A percentile compares a stretch with the other conserved stretches of the same genome.
Evolutionary conservation across 1,139 yeast genomes (phyloP).

Genomic region (Yamadazyma epiphylla): DNA sequence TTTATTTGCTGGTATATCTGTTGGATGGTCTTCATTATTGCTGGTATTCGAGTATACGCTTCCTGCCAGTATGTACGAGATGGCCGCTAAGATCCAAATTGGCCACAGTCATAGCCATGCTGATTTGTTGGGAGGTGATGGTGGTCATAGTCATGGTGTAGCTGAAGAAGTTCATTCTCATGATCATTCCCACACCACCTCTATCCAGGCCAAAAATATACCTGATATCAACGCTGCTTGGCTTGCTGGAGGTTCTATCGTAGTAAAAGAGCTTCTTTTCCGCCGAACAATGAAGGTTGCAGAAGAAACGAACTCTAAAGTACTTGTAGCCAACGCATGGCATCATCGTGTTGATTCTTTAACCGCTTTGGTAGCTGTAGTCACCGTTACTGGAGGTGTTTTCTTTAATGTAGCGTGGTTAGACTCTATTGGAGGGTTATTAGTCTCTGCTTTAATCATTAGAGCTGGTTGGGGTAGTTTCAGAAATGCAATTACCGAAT

Average conservation of each 20-base stretch:
- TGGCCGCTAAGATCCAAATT: conserved; percentile 42
- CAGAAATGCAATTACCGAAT: conserved; percentile 64
- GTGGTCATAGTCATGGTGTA: conserved; percentile 36
- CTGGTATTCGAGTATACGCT: conserved; percentile 66
- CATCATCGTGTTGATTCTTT: conserved; percentile 95
- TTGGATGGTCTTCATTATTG: conserved; percentile 82
- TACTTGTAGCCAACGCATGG: conserved; percentile 96
- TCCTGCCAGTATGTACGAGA: conserved; percentile 49
- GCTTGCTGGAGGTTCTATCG: conserved; percentile 87
- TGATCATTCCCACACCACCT: conserved; percentile 19
- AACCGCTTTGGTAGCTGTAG: conserved; percentile 86
- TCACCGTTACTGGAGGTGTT: conserved; percentile 84
- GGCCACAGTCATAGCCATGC: conserved; percentile 53
- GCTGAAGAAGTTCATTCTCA: background rate
- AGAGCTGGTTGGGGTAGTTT: conserved; percentile 83
- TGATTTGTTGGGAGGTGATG: too few species aligned
- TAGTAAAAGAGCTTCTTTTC: conserved; percentile 81
- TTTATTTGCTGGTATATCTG: conserved; percentile 82
- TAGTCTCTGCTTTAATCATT: conserved; percentile 77
- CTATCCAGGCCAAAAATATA: conserved; percentile 21
- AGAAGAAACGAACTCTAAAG: conserved; percentile 72
- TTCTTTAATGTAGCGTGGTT: conserved; percentile 75
- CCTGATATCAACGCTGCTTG: conserved; percentile 92
- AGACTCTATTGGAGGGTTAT: conserved; percentile 86
- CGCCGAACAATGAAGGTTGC: conserved; percentile 82